Percentiles rank a stretch among this genome's conserved stretches.
phyloP scores from a whole-genome alignment of 148 eudicot genomes.

The Spergularia marina region DNA sequence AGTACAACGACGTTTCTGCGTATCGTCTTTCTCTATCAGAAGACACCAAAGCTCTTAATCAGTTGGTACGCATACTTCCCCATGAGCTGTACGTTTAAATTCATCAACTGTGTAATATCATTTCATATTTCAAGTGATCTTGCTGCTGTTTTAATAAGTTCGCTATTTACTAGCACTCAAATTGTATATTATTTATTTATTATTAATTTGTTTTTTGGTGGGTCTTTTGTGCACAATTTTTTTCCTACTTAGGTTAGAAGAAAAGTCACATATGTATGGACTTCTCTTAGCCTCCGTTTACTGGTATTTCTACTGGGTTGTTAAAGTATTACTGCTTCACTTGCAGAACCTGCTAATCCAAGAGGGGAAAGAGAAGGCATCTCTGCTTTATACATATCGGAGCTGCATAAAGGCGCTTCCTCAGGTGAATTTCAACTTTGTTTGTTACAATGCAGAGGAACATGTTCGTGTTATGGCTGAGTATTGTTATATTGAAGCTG shows the following conservation, averaged over 20 bases:
- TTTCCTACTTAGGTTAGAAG: background rate
- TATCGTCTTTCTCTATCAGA: slow-evolving; percentile 91
- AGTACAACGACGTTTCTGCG: slow-evolving; percentile 92
- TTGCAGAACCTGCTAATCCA: slow-evolving; percentile 75
- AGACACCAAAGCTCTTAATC: slow-evolving; percentile 98
- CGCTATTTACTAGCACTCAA: background rate
- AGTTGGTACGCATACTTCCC: slow-evolving; percentile 54
- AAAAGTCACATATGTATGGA: background rate
- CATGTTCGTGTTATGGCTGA: background rate
- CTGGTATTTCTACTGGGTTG: background rate
- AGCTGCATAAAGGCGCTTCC: slow-evolving; percentile 99
- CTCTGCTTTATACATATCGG: slow-evolving; percentile 88
- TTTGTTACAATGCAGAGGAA: background rate
- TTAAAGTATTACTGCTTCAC: slow-evolving; percentile 9
- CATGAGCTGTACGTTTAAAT: background rate
- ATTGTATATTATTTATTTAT: background rate
- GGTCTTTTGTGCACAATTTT: background rate
- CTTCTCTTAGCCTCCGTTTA: background rate
- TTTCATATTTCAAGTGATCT: background rate
- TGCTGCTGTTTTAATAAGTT: background rate
- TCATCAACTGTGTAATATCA: background rate
- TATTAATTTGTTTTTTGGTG: background rate
- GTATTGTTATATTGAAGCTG: background rate
- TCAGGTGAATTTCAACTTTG: slow-evolving; percentile 53
- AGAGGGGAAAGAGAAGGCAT: slow-evolving; percentile 92